phyloP scores from a whole-genome alignment of 2,329 filamentous ascomycete species.

The Atkinsonella hypoxylon region DNA sequence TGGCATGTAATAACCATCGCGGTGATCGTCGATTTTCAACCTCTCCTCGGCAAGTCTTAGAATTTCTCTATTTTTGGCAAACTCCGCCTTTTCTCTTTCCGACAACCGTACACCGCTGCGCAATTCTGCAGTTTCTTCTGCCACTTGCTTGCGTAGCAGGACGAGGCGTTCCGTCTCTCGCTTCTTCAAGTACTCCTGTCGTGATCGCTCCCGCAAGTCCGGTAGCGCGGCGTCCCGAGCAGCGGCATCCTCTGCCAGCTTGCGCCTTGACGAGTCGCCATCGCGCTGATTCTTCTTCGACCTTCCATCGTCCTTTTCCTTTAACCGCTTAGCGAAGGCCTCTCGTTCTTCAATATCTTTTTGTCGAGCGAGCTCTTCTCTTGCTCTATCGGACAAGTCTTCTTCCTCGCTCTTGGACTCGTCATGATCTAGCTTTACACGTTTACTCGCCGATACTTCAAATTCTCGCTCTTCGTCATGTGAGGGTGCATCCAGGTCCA shows the following conservation, averaged over 20 bases:
- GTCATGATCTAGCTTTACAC: constrained; percentile 52
- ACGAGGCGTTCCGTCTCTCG: constrained; percentile 76
- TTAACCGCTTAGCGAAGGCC: constrained; percentile 66
- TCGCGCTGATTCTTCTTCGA: constrained; percentile 55
- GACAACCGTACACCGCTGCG: constrained; percentile 64
- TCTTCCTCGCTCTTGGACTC: constrained; percentile 29
- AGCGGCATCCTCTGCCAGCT: constrained; percentile 40
- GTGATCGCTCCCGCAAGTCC: constrained; percentile 69
- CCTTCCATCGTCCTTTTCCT: constrained; percentile 56
- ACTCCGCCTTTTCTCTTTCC: constrained; percentile 72
- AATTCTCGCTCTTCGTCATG: constrained; percentile 46
- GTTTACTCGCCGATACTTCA: constrained; percentile 57
- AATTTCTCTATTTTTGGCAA: constrained; percentile 76
- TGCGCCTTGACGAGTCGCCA: constrained; percentile 44
- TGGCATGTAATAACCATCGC: constrained; percentile 84
- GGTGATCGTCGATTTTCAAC: constrained; percentile 77
- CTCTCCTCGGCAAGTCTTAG: constrained; percentile 74
- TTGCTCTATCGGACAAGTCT: constrained; percentile 44
- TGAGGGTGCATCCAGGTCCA: constrained; percentile 21
- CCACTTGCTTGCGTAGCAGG: constrained; percentile 79
- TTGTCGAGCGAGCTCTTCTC: constrained; percentile 44
- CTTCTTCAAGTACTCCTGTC: constrained; percentile 90
- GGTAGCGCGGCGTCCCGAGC: constrained; percentile 61
- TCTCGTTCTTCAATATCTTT: constrained; percentile 65
- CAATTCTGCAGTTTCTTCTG: constrained; percentile 74